A percentile compares a stretch with the other conserved stretches of the same genome.
These are phyloP conservation scores for Pseudogymnoascus sp. DNA, from an alignment of 2,329 filamentous ascomycete species.

Conservation along the genomic window DNA sequence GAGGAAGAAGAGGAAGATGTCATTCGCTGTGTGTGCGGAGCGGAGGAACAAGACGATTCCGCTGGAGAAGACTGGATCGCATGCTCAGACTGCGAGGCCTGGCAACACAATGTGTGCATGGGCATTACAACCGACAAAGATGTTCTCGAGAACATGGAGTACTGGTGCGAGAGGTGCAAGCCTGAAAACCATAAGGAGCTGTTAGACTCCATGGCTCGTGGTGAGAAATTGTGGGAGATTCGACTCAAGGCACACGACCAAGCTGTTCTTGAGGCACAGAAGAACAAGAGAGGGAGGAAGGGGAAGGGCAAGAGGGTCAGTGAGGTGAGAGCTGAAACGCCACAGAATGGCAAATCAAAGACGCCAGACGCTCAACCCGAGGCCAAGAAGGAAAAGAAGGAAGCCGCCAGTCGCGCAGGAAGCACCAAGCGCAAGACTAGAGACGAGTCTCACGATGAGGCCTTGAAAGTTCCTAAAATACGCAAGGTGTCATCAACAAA, in stretches of 20 bases:
- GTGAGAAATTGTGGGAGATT: conserved; percentile 82
- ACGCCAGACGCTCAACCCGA: conserved; percentile 20
- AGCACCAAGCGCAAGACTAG: conserved; percentile 51
- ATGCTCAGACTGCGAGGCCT: conserved; percentile 85
- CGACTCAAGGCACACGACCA: conserved; percentile 57
- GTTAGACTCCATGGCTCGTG: conserved; percentile 68
- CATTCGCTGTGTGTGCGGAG: conserved; percentile 90
- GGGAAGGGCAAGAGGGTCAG: conserved; percentile 55
- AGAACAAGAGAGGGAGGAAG: conserved; percentile 58
- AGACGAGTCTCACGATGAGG: conserved; percentile 49
- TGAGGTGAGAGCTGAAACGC: conserved; percentile 41
- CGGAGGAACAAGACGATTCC: conserved; percentile 77
- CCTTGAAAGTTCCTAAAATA: conserved; percentile 35
- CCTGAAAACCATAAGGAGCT: conserved; percentile 79
- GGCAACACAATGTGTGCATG: conserved; percentile 98
- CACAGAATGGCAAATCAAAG: conserved; percentile 31
- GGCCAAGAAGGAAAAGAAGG: conserved; percentile 40
- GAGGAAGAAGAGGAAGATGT: conserved; percentile 47
- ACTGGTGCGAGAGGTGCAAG: conserved; percentile 86
- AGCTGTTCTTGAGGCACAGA: conserved; percentile 52
- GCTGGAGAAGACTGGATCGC: conserved; percentile 90
- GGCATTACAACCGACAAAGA: conserved; percentile 71
- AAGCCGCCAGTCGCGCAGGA: conserved; percentile 33
- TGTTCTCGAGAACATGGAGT: conserved; percentile 44
- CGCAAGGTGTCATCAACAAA: conserved; percentile 51